Base-by-base conservation (phyloP, 306 rosid species). In the Gillenia trifoliata region DNA sequence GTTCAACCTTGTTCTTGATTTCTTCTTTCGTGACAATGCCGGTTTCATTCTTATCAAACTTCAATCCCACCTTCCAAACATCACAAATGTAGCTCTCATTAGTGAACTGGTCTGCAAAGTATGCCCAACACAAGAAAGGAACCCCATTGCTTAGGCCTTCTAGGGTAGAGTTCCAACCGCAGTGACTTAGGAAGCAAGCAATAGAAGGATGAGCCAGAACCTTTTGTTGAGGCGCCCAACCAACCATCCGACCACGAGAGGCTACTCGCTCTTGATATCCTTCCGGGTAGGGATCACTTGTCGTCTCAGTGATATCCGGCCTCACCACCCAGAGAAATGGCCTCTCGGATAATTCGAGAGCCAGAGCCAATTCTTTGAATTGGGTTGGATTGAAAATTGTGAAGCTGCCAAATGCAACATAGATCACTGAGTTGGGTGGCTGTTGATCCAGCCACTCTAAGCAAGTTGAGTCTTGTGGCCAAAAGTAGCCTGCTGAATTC, bases 161-260 rank as follows among this genome's bases (percentile, higher is more conserved):
- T 0, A 81, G 59, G 0, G 77, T 77, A 4, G 89, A 88, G 49
- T 85, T 88, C 91, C 89, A 88, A 31, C 89, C 89, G 54, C 88
- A 88, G 6, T 88, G 89, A 61, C 83, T 81, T 22, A 88, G 13
- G 56, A 88, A 88, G 29, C 86, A 88, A 55, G 88, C 78, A 19
- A 79, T 68, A 8, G 88, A 38, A 60, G 79, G 79, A 34, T 88
- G 86, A n/a, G 55, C 57, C 31, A 85, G 62, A 78, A 85, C 81
- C 67, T 81, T 85, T 13, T 38, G 73, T 4, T 85, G 89, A 1
- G 92, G 79, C 0, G 38, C 82, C 86, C 88, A 88, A 20, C 47
- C 11, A 1, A 88, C 80, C 34, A 82, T 38, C n/a, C 63, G 79
- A 34, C 79, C 72, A 4, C 3, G 71, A 66, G 73, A 49, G 11